These are phyloP conservation scores for Artomyces pyxidatus DNA, from an alignment of 768 basidiomycete genomes.

Conservation along the genomic window DNA sequence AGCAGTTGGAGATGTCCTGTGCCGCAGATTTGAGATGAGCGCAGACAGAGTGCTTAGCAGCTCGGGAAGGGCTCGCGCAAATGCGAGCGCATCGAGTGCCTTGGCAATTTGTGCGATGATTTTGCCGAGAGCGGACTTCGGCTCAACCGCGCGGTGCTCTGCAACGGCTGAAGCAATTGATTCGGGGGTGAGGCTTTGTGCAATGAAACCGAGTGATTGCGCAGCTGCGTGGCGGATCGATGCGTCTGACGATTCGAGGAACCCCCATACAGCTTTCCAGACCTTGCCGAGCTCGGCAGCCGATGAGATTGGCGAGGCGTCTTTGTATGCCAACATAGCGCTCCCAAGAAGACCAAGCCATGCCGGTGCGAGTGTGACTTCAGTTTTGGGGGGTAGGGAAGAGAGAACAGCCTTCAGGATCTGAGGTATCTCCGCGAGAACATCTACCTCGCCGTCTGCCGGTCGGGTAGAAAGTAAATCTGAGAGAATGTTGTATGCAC, in stretches of 20 bases:
- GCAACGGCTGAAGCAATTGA: slow-evolving; percentile 47
- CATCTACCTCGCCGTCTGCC: slow-evolving; percentile 40
- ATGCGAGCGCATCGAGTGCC: slow-evolving; percentile 65
- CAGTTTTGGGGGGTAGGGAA: slow-evolving; percentile 63
- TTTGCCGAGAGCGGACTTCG: slow-evolving; percentile 48
- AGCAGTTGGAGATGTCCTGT: slow-evolving; percentile 34
- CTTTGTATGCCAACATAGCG: slow-evolving; percentile 58
- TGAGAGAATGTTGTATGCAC: slow-evolving; percentile 79
- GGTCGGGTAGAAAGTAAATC: slow-evolving; percentile 58
- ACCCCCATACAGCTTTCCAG: slow-evolving; percentile 72
- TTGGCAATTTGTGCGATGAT: slow-evolving; percentile 57
- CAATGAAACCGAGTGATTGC: slow-evolving; percentile 51
- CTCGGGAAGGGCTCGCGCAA: slow-evolving; percentile 71
- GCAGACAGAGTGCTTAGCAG: slow-evolving; percentile 67
- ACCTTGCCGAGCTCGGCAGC: slow-evolving; percentile 48
- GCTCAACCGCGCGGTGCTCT: slow-evolving; percentile 33
- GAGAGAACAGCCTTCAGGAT: slow-evolving; percentile 62
- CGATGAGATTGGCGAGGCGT: slow-evolving; percentile 40
- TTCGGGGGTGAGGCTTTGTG: slow-evolving; percentile 61
- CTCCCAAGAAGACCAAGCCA: slow-evolving; percentile 77
- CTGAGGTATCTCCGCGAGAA: slow-evolving; percentile 46
- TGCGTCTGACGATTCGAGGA: slow-evolving; percentile 63
- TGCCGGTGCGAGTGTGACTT: slow-evolving; percentile 56
- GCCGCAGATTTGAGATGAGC: slow-evolving; percentile 53
- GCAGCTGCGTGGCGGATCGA: slow-evolving; percentile 56